phyloP scores from a whole-genome alignment of 768 basidiomycete species.

The Boletus vinaceobasis region DNA sequence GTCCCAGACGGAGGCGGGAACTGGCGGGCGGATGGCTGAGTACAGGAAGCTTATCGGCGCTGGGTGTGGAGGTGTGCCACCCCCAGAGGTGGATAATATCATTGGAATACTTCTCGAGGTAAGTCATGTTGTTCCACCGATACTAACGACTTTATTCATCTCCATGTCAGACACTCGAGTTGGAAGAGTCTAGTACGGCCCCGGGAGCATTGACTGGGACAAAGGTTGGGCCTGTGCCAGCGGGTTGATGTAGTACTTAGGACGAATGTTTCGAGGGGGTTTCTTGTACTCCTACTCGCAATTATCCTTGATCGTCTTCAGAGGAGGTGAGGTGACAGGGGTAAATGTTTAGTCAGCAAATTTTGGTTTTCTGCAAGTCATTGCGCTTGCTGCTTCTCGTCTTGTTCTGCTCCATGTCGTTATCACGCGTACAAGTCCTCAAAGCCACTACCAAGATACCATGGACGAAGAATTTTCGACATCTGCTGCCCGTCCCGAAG shows the following conservation, averaged over 20 bases:
- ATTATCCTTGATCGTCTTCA: not conserved
- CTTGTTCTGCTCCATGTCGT: constrained; percentile 19
- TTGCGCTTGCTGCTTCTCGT: not conserved
- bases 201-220: constrained; percentile 39
- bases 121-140: constrained; percentile 15
- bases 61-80: constrained; percentile 83
- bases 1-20: constrained; percentile 88
- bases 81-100: constrained; percentile 85
- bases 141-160: constrained; percentile 1
- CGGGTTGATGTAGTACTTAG: constrained; percentile 13
- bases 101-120: constrained; percentile 85
- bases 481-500: constrained; percentile 60
- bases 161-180: constrained; percentile 64
- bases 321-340: not conserved
- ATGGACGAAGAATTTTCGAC: constrained; percentile 65
- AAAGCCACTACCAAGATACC: constrained; percentile 49
- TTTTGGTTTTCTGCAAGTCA: not conserved
- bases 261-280: not conserved
- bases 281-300: constrained; percentile 1
- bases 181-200: constrained; percentile 72
- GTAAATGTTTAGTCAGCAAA: constrained; percentile 20
- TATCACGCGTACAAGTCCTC: constrained; percentile 37
- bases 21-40: constrained; percentile 82
- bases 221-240: constrained; percentile 22
- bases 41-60: constrained; percentile 87